Percentiles rank a stretch among this genome's conserved stretches.
These are phyloP conservation scores for Aegle marmelos DNA, from an alignment of 345 rosid species.

Conservation along the genomic window DNA sequence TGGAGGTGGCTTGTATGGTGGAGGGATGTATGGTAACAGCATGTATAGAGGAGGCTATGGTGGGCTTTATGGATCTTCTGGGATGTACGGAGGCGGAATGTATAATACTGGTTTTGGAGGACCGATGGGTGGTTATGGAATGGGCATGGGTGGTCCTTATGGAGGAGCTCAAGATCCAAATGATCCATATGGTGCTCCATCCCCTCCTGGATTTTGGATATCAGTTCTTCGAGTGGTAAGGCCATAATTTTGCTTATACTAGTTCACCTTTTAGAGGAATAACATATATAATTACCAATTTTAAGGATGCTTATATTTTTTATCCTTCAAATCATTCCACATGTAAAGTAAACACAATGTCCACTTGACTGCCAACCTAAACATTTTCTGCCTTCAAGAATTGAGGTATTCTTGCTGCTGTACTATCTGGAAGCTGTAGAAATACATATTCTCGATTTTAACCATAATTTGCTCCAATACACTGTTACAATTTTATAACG, in stretches of 20 bases:
- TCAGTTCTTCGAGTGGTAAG: slow-evolving; percentile 86
- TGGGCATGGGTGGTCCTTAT: slow-evolving; percentile 72
- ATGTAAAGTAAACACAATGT: neutral
- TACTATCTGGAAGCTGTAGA: neutral
- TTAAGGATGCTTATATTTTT: neutral
- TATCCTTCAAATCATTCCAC: neutral
- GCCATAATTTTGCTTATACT: slow-evolving; percentile 26
- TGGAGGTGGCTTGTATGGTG: slow-evolving; percentile 46
- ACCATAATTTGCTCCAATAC: neutral
- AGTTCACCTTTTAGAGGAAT: neutral
- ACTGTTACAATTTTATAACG: neutral
- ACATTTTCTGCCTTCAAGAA: neutral
- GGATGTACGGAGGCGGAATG: slow-evolving; percentile 54
- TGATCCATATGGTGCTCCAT: slow-evolving; percentile 71
- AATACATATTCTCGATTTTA: too few species aligned
- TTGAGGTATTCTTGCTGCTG: neutral
- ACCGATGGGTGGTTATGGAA: slow-evolving; percentile 86
- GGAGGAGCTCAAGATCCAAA: slow-evolving; percentile 91
- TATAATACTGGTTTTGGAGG: slow-evolving; percentile 60
- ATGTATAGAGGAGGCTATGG: slow-evolving; percentile 89
- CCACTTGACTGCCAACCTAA: neutral
- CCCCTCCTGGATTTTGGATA: slow-evolving; percentile 97
- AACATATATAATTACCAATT: neutral
- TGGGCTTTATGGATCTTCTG: slow-evolving; percentile 62
- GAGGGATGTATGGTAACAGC: slow-evolving; percentile 70